Conservation (phyloP, 495 filamentous ascomycete species). For the Thermothielavioides terrestris region DNA sequence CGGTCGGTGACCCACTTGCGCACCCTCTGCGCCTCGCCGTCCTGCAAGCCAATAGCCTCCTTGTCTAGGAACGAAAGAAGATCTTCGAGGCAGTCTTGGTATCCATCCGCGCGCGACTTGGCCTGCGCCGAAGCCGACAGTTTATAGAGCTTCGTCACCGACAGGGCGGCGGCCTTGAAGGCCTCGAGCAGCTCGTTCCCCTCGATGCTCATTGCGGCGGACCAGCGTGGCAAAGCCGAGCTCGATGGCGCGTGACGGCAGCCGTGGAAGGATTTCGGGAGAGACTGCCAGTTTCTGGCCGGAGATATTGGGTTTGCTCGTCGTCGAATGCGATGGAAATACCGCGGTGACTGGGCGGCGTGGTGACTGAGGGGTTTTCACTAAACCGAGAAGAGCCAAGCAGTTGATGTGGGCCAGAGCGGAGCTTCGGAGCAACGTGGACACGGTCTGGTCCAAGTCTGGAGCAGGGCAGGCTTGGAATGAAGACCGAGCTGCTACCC, state of each 20-base stretch:
- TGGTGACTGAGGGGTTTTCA: constrained; percentile 16
- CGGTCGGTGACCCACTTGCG: constrained; percentile 79
- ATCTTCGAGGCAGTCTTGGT: constrained; percentile 91
- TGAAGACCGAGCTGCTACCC: too few species aligned
- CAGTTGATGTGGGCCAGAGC: constrained; percentile 1
- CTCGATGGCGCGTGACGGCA: not conserved
- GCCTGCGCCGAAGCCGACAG: constrained; percentile 67
- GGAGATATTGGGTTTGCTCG: not conserved
- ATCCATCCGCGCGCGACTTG: constrained; percentile 68
- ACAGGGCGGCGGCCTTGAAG: constrained; percentile 87
- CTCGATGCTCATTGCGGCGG: constrained; percentile 35
- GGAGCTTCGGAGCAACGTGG: too few species aligned
- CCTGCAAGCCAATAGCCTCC: constrained; percentile 63
- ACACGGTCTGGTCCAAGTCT: too few species aligned
- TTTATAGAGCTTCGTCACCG: constrained; percentile 94
- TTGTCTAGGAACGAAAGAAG: constrained; percentile 74
- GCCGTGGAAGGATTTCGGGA: not conserved
- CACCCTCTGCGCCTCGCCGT: constrained; percentile 74
- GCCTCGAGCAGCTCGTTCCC: constrained; percentile 74
- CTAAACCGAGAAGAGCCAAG: constrained; percentile 7
- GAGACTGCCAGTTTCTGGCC: not conserved
- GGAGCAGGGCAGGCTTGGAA: too few species aligned
- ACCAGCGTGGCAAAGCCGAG: not conserved
- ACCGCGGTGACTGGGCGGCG: not conserved
- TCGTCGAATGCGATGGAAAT: constrained; percentile 1